Conservation (phyloP, 2,329 filamentous ascomycete genomes). For the Cytospora schulzeri region DNA sequence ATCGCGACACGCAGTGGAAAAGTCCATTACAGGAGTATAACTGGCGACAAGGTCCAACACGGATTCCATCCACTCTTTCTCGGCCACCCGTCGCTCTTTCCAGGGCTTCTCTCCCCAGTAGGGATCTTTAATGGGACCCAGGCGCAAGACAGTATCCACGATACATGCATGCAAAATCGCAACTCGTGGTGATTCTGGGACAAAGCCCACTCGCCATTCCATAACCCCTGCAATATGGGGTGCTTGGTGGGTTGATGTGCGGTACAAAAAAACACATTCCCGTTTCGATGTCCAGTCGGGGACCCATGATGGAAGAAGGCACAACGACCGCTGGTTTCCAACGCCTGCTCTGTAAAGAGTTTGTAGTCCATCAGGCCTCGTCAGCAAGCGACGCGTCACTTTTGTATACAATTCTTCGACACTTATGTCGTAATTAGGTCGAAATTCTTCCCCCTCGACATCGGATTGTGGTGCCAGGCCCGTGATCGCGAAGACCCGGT, state of each 20-base stretch:
- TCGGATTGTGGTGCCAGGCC: not conserved
- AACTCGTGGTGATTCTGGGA: not conserved
- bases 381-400: not conserved
- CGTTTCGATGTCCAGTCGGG: conserved; percentile 1
- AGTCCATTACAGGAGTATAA: not conserved
- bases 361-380: not conserved
- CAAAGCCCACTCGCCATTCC: not conserved
- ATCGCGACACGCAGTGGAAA: not conserved
- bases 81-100: no score
- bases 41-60: not conserved
- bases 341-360: not conserved
- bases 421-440: not conserved
- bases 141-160: not conserved
- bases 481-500: conserved; percentile 7
- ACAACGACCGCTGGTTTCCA: not conserved
- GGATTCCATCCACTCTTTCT: not conserved
- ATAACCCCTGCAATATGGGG: not conserved
- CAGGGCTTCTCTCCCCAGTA: no score
- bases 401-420: not conserved
- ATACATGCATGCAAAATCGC: not conserved
- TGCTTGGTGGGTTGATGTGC: no score
- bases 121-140: not conserved
- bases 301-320: not conserved
- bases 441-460: not conserved
- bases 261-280: not conserved